Conservation (phyloP, 1,284 basidiomycete genomes). For the Apiotrichum akiyoshidainum region DNA sequence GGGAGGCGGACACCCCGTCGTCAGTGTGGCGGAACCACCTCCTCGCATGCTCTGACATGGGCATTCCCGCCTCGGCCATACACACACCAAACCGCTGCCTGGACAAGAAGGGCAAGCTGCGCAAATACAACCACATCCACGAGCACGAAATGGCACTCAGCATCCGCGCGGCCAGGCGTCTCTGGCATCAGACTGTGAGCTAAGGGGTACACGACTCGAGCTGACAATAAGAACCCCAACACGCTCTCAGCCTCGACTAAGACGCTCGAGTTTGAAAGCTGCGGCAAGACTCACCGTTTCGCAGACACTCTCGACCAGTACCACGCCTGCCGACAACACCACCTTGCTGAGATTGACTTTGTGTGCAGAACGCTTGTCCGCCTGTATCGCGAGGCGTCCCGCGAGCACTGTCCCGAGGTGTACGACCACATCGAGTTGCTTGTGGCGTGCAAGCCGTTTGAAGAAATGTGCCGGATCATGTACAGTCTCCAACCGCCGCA, state of each 20-base stretch:
- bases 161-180: neutral
- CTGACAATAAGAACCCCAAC: neutral
- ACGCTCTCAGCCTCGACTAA: neutral
- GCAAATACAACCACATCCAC: no score
- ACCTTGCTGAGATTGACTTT: neutral
- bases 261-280: neutral
- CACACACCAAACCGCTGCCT: neutral
- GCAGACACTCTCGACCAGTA: neutral
- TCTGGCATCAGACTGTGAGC: neutral
- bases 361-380: neutral
- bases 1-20: neutral
- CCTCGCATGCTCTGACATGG: neutral
- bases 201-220: no score
- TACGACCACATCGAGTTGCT: neutral
- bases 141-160: neutral
- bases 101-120: neutral
- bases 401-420: neutral
- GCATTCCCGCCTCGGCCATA: neutral
- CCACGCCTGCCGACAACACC: neutral
- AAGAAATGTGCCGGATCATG: conserved; percentile 2
- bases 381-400: neutral
- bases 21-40: neutral
- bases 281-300: neutral
- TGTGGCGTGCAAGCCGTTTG: neutral
- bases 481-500: neutral